These are phyloP conservation scores for Brassica rapa DNA, from an alignment of 345 rosid genomes.

Conservation along the genomic window DNA sequence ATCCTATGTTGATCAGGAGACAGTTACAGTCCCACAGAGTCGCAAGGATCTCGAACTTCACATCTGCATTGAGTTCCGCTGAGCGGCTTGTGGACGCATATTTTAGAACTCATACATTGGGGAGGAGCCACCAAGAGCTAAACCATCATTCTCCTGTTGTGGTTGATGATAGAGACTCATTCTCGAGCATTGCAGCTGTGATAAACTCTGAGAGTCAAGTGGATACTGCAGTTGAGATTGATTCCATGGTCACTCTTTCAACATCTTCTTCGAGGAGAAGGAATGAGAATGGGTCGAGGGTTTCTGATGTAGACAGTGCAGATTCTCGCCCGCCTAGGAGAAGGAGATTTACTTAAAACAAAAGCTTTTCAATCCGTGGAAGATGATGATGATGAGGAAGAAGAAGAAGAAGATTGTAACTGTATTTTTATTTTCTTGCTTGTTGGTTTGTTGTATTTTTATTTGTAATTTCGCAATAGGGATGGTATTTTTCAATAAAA, in stretches of 20 bases:
- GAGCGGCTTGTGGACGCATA: constrained; percentile 58
- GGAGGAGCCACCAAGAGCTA: constrained; percentile 67
- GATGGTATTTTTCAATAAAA: constrained; percentile 22
- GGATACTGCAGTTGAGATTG: constrained; percentile 82
- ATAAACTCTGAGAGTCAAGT: constrained; percentile 83
- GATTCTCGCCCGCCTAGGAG: constrained; percentile 58
- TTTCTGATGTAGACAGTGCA: constrained; percentile 60
- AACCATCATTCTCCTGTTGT: constrained; percentile 35
- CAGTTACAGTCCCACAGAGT: constrained; percentile 60
- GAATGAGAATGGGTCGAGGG: constrained; percentile 61
- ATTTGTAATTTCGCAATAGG: constrained; percentile 34
- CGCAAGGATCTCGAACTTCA: constrained; percentile 46
- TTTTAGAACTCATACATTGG: constrained; percentile 51
- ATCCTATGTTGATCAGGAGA: constrained; percentile 56
- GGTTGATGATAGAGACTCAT: background rate
- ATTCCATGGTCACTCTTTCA: constrained; percentile 80
- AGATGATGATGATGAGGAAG: background rate
- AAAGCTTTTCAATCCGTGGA: constrained; percentile 20
- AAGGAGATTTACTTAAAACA: constrained; percentile 55
- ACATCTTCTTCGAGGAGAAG: constrained; percentile 87
- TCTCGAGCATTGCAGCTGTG: constrained; percentile 65
- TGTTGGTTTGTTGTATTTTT: constrained; percentile 36
- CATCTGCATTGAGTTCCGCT: constrained; percentile 56
- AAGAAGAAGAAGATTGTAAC: constrained; percentile 17
- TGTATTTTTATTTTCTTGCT: constrained; percentile 24